Evolutionary conservation across 164 flowering plant species (phyloP).

Genomic region (Berberis thunbergii): DNA sequence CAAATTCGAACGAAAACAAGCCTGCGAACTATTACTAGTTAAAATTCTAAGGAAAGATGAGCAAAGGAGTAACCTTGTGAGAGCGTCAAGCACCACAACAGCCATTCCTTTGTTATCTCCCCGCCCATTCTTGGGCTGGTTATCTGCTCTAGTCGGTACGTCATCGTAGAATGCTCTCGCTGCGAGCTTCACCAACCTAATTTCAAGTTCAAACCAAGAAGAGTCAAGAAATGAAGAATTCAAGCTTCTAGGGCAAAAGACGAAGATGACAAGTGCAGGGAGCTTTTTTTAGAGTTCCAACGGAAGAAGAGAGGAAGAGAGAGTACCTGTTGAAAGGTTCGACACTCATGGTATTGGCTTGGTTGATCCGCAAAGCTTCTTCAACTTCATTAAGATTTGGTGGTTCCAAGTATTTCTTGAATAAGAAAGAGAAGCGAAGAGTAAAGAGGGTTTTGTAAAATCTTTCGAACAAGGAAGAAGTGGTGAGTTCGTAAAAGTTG

Average conservation of each 20-base stretch:
- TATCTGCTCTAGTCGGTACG: constrained; percentile 39
- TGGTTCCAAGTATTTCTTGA: too few relatives aligned
- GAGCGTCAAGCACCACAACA: constrained; percentile 90
- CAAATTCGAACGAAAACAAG: too few relatives aligned
- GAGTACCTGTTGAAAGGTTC: neutral
- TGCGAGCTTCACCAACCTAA: constrained; percentile 45
- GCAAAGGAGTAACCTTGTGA: constrained; percentile 47
- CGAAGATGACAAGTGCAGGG: neutral
- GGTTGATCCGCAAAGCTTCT: neutral
- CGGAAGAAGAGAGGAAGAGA: too few relatives aligned
- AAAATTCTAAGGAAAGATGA: neutral
- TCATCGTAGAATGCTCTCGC: constrained; percentile 63
- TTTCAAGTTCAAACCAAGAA: neutral
- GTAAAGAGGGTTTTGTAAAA: too few relatives aligned
- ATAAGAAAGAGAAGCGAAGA: too few relatives aligned
- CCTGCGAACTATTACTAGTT: too few relatives aligned
- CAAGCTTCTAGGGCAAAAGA: neutral
- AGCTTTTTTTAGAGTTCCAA: neutral
- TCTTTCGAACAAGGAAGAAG: too few relatives aligned
- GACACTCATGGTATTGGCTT: neutral
- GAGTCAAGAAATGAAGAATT: neutral
- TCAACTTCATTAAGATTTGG: neutral
- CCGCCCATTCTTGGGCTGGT: constrained; percentile 68
- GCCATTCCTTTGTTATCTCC: constrained; percentile 93
- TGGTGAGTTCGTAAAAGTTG: too few relatives aligned